Conservation (phyloP, 441 rosid species). For the Euphorbia schlechtendalii region DNA sequence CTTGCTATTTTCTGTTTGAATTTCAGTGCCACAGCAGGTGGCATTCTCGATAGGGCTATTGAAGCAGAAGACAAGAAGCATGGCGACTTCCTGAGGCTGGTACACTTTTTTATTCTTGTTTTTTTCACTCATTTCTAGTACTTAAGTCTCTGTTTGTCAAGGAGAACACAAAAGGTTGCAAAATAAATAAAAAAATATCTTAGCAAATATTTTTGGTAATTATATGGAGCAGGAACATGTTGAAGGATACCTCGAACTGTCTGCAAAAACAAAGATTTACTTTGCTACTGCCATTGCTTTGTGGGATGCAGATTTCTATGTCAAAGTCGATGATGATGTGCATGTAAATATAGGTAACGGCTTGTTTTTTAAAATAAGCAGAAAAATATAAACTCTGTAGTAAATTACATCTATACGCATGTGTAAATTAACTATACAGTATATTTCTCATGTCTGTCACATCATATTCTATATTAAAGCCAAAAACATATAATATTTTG, state of each 20-base stretch:
- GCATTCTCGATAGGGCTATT: constrained; percentile 87
- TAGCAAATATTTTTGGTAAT: constrained; percentile 2
- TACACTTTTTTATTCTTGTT: constrained; percentile 22
- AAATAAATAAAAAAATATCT: constrained; percentile 3
- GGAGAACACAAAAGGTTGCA: not conserved
- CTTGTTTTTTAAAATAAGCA: not conserved
- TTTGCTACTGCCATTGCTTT: no score
- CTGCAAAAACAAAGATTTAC: no score
- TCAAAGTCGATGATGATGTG: no score
- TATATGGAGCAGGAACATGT: constrained; percentile 62
- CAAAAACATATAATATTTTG: not conserved
- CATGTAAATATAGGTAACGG: constrained; percentile 80
- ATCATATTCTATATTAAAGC: not conserved
- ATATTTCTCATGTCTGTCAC: no score
- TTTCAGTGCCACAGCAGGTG: constrained; percentile 74
- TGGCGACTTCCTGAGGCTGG: constrained; percentile 91
- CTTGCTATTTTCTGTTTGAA: constrained; percentile 15
- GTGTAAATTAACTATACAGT: not conserved
- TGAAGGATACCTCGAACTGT: constrained; percentile 93
- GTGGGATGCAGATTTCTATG: no score
- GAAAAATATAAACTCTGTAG: no score
- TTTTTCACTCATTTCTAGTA: constrained; percentile 4
- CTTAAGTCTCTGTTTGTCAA: not conserved
- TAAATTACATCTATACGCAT: not conserved
- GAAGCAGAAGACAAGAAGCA: constrained; percentile 84